Evolutionary conservation across 2,329 filamentous ascomycete genomes (phyloP), one percentile per base, ranked within the genome.

Genomic region (Bipolaris bicolor): DNA sequence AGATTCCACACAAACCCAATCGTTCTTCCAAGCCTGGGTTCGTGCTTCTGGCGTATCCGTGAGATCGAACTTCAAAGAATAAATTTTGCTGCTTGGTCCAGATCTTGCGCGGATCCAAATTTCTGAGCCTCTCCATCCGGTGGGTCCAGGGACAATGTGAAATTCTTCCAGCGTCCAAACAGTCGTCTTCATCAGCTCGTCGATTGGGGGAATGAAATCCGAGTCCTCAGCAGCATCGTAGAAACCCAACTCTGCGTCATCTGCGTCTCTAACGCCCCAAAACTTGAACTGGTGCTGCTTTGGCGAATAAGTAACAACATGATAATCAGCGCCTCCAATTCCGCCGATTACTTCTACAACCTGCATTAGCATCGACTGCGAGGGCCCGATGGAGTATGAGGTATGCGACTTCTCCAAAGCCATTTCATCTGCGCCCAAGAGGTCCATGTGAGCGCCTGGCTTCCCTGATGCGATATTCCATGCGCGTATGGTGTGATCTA

Each of bases 221-320:
- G 79, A 71, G 10, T 84, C 81, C 0, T 90, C 84, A 65, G 90
- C 92, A 20, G 91, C 79, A 66, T 96, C 91, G 61, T 87, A 84
- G 13, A 96, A 81, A 7, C 87, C 82, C 18, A 92, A 74, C 2
- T 79, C 81, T 63, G 78, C 63, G 65, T 79, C 62, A 67, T 89
- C 82, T 65, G 84, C 84, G 51, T 88, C 85, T 64, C 88, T 85
- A 16, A 90, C 85, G 51, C 86, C 85, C 91, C 93, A 99, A 72
- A 99, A 93, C 75, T 97, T 98, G 83, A 99, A 98, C 72, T 94
- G 89, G 34, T 95, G 86, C 29, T 92, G 90, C 62, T 95, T 87
- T 0, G 95, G 94, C 10, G 93, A 97, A 76, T 92, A 97, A 7
- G 92, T 94, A 36, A 91, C 87, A 51, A 94, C 85, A 57, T 84